Evolutionary conservation across 768 basidiomycete species (phyloP), one percentile per base, ranked within the genome.

Genomic region (Termitomyces titanicus): DNA sequence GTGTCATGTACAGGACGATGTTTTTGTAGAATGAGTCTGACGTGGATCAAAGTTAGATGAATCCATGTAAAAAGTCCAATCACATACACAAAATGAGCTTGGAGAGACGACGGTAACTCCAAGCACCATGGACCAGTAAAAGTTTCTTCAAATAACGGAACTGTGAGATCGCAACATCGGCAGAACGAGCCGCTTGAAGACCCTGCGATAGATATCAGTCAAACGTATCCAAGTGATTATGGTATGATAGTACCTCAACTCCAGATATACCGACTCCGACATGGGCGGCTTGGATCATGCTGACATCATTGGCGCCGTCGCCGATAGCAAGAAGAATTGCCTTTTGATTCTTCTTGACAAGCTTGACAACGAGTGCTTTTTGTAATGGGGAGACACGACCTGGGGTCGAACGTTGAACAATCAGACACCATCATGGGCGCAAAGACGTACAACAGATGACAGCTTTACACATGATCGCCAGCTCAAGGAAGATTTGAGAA

Each of bases 251-350:
- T 61, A 92, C 93, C 80, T 99, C 96, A 22, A 98, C 91, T 51
- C 96, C 96, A 43, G 95, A 98, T 46, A 98, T 98, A 63, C 96
- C 96, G 52, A 98, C 88, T 29, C 96, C 96, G 44, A 98, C 92
- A 66, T 98, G 96, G 0, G 96, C 96, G 34, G 96, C 96, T 68
- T 98, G 96, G 56, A 98, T 98, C 96, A 98, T 98, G 67, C 92
- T 92, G 62, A 98, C 96, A 69, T 98, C 96, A 69, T 98, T 98
- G 2, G 96, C 96, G 47, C 96, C 96, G 61, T 98, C 96, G 20
- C 96, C 96, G 48, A 98, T 98, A 3, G 96, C 96, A 9, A 98
- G 82, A n/a, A 97, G 77, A 51, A 97, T 92, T 7, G 94, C 81
- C 54, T 93, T 92, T 63, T 88, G 85, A 68, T 96, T 95, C 71